Percentiles rank a stretch among this genome's conserved stretches.
phyloP scores from a whole-genome alignment of 2,329 filamentous ascomycete species.

The Akanthomyces muscarius region DNA sequence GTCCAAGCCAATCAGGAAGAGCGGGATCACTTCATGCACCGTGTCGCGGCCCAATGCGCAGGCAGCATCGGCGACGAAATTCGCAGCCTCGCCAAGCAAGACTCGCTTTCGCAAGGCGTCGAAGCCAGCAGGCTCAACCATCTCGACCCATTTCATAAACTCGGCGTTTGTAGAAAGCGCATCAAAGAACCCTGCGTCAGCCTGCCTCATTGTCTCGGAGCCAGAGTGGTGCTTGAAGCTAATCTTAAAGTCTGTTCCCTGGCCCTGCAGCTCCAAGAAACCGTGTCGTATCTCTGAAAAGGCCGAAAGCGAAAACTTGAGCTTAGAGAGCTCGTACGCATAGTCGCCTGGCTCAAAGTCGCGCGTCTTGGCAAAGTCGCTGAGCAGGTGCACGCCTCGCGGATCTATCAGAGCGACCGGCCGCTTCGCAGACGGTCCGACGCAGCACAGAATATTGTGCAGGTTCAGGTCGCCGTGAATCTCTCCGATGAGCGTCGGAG shows the following conservation, averaged over 20 bases:
- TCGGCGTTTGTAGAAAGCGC: background rate
- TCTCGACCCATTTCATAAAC: conserved; percentile 9
- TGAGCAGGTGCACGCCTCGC: conserved; percentile 15
- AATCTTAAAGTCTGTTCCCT: background rate
- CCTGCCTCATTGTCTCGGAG: conserved; percentile 9
- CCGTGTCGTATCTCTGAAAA: conserved; percentile 14
- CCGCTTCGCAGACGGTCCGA: background rate
- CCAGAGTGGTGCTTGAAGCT: conserved; percentile 4
- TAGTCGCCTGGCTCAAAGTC: conserved; percentile 16
- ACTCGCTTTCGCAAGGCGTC: conserved; percentile 4
- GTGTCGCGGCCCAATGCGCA: conserved; percentile 14
- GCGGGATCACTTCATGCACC: conserved; percentile 7
- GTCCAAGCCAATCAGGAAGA: conserved; percentile 13
- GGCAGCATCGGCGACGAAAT: conserved; percentile 13
- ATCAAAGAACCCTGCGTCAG: conserved; percentile 7
- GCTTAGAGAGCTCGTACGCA: conserved; percentile 12
- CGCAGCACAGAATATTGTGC: conserved; percentile 13
- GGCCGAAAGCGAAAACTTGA: conserved; percentile 11
- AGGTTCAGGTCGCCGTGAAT: conserved; percentile 16
- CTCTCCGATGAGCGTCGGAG: conserved; percentile 5
- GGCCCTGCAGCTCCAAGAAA: background rate
- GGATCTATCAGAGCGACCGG: conserved; percentile 13
- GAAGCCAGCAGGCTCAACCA: conserved; percentile 7
- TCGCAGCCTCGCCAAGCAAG: conserved; percentile 12
- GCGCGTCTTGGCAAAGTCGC: conserved; percentile 8